phyloP scores from a whole-genome alignment of 2,329 filamentous ascomycete genomes.

The Penicillium brevicompactum region DNA sequence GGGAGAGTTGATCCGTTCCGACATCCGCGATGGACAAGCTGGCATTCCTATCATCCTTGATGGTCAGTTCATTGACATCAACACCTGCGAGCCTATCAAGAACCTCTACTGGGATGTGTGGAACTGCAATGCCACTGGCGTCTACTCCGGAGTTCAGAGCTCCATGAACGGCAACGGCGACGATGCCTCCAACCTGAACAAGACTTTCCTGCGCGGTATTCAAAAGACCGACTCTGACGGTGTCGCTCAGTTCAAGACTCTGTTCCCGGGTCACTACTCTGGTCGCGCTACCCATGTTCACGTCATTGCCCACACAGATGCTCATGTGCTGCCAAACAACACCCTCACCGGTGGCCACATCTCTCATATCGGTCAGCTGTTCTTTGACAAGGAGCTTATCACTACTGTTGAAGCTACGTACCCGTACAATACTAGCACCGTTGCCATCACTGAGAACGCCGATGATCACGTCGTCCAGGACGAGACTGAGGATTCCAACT shows the following conservation, averaged over 20 bases:
- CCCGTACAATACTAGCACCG: conserved; percentile 23
- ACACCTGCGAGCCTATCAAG: conserved; percentile 31
- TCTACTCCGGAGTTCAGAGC: conserved; percentile 40
- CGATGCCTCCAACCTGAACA: conserved; percentile 36
- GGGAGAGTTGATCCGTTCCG: conserved; percentile 41
- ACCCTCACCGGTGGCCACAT: conserved; percentile 51
- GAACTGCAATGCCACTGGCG: conserved; percentile 47
- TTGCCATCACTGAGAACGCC: conserved; percentile 42
- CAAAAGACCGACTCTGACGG: conserved; percentile 46
- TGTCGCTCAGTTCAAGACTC: conserved; percentile 42
- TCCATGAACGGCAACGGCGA: conserved; percentile 31
- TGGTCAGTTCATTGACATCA: conserved; percentile 35
- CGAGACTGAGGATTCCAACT: conserved; percentile 48
- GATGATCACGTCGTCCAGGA: conserved; percentile 48
- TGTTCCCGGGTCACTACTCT: conserved; percentile 50
- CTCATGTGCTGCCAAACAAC: conserved; percentile 29
- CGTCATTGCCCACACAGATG: conserved; percentile 33
- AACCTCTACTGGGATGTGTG: conserved; percentile 43
- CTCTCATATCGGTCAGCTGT: conserved; percentile 62
- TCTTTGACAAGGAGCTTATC: conserved; percentile 61
- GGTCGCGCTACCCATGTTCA: conserved; percentile 38
- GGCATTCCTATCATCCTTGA: conserved; percentile 44
- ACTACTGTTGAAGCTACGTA: conserved; percentile 51
- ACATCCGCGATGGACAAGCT: conserved; percentile 38
- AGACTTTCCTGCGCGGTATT: conserved; percentile 47